Conservation (phyloP, 441 rosid genomes). For the Bruguiera hainesii region DNA sequence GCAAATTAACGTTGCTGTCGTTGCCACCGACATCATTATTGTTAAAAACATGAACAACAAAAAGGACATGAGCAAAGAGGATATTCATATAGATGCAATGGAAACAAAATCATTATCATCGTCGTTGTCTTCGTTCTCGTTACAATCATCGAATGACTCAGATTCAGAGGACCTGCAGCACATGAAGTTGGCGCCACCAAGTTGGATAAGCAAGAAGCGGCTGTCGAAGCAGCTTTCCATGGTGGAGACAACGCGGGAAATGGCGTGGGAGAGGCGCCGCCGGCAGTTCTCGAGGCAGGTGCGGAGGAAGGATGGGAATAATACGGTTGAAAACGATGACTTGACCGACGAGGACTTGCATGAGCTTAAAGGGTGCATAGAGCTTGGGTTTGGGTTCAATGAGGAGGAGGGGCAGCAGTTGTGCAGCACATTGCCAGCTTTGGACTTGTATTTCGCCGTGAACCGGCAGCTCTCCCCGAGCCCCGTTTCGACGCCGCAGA, state of each 20-base stretch:
- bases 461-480: constrained; percentile 69
- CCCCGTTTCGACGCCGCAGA: constrained; percentile 61
- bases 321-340: constrained; percentile 25
- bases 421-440: constrained; percentile 80
- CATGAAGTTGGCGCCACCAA: constrained; percentile 50
- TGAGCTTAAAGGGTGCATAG: constrained; percentile 94
- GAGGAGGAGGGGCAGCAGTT: constrained; percentile 74
- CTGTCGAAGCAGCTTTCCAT: constrained; percentile 81
- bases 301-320: constrained; percentile 29
- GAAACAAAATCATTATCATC: constrained; percentile 14
- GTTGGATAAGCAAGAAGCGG: constrained; percentile 42
- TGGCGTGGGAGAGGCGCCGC: constrained; percentile 85
- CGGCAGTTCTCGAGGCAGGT: constrained; percentile 57
- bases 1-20: not conserved
- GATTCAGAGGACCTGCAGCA: constrained; percentile 52
- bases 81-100: not conserved
- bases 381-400: constrained; percentile 90
- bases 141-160: constrained; percentile 29
- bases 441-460: constrained; percentile 89
- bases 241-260: constrained; percentile 66
- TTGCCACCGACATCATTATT: constrained; percentile 9
- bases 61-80: too few species aligned
- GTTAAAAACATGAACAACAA: not conserved
- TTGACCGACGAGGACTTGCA: constrained; percentile 83
- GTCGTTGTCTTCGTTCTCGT: constrained; percentile 24